Conservation (phyloP, 768 basidiomycete genomes). For the Pleurotus ostreatus region DNA sequence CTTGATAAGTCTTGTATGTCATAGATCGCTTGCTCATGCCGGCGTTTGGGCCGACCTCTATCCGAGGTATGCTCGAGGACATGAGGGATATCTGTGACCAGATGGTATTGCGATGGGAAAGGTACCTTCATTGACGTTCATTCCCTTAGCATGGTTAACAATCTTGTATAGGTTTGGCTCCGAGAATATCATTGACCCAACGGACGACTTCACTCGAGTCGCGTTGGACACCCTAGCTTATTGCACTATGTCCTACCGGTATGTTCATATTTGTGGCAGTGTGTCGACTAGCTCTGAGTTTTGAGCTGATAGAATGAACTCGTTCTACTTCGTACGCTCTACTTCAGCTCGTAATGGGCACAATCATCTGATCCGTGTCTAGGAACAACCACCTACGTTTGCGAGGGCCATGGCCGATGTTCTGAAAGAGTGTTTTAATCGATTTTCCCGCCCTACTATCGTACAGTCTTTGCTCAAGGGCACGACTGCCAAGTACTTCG, state of each 20-base stretch:
- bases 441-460: constrained; percentile 29
- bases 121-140: constrained; percentile 18
- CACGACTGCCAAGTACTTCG: constrained; percentile 33
- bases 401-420: constrained; percentile 36
- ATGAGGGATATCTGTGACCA: constrained; percentile 43
- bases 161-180: constrained; percentile 34
- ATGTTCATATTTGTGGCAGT: neutral
- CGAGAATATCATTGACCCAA: constrained; percentile 33
- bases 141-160: neutral
- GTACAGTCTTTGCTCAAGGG: constrained; percentile 30
- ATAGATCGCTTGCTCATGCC: constrained; percentile 28
- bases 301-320: constrained; percentile 32
- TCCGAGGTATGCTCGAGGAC: constrained; percentile 43
- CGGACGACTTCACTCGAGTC: constrained; percentile 44
- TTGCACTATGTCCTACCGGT: constrained; percentile 40
- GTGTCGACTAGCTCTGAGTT: neutral
- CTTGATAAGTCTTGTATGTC: neutral
- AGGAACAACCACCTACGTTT: constrained; percentile 34
- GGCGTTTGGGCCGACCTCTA: constrained; percentile 34
- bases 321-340: constrained; percentile 35
- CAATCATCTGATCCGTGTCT: neutral
- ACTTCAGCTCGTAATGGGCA: too few relatives aligned
- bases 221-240: constrained; percentile 44
- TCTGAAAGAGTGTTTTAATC: constrained; percentile 31
- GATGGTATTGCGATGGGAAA: constrained; percentile 38